Evolutionary conservation across 306 rosid genomes (phyloP), one percentile per base, ranked within the genome.

Genomic region (Quercus parvula): DNA sequence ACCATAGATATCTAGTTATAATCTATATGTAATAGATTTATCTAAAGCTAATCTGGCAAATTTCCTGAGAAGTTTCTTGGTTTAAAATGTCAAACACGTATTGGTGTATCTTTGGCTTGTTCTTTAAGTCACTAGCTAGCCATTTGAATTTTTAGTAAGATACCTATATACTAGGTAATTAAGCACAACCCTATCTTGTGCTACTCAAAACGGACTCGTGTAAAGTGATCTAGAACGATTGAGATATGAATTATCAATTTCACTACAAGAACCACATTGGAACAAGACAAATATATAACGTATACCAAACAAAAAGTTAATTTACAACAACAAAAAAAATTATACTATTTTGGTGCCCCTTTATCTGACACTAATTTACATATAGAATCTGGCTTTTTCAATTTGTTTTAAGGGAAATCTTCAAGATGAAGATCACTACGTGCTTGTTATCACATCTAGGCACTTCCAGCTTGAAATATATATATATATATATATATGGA

Each of bases 341-440:
- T 12, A 49, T 1, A 19, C 19, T 19, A 6, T 19, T 56, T 56
- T 17, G 9, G 20, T 20, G 24, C 13, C 10, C 25, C 62, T n/a
- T 57, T 57, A 57, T 6, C 13, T 57, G 8, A 19, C 6, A n/a
- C 19, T 17, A 56, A 56, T 56, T 56, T 5, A 19, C n/a, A 19
- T 56, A 15, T 6, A 56, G 51, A 44, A 44, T 44, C 51, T 44
- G 12, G 51, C 54, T 3, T 10, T 49, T 13, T 49, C 54, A 57
- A 6, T 20, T 57, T 57, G 28, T 7, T n/a, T 57, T 20, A 25
- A 49, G 54, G 54, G 15, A 19, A 77, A 77, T 51, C 64, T 77
- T 77, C 55, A 6, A 18, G 54, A 77, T 77, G 63, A 66, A 64
- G 74, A 66, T 51, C 64, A 76, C 28, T 55, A 55, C 5, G 9